Evolutionary conservation across 2,329 filamentous ascomycete species (phyloP).

Genomic region (Clonostachys rosea): DNA sequence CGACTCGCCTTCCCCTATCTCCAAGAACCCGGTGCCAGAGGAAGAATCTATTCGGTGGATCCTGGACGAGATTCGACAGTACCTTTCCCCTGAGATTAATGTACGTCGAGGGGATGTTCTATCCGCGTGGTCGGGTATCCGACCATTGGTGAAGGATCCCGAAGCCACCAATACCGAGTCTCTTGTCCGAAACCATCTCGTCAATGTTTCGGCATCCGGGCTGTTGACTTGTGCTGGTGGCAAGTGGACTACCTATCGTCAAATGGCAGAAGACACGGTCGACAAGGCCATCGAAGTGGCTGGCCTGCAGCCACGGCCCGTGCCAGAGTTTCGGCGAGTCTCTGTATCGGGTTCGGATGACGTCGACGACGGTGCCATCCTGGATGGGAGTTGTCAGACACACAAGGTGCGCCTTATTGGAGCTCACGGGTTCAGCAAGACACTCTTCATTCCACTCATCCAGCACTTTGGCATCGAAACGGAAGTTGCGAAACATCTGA

Average conservation of each 20-base stretch:
- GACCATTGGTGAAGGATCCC: conserved; percentile 80
- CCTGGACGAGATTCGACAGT: conserved; percentile 74
- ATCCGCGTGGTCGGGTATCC: conserved; percentile 84
- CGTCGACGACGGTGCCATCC: conserved; percentile 63
- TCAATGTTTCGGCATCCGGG: conserved; percentile 74
- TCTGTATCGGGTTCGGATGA: conserved; percentile 65
- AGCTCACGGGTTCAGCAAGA: conserved; percentile 81
- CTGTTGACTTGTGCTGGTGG: conserved; percentile 82
- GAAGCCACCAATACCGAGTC: conserved; percentile 83
- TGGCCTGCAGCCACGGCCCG: conserved; percentile 50
- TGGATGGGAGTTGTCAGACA: conserved; percentile 70
- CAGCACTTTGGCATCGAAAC: conserved; percentile 91
- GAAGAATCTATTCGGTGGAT: conserved; percentile 90
- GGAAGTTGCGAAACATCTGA: conserved; percentile 85
- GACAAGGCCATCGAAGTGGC: conserved; percentile 73
- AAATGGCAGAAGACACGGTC: conserved; percentile 89
- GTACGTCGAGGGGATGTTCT: conserved; percentile 84
- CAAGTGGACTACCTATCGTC: conserved; percentile 90
- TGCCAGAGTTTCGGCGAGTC: conserved; percentile 59
- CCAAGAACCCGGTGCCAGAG: conserved; percentile 68
- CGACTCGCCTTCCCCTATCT: conserved; percentile 68
- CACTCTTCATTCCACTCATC: conserved; percentile 91
- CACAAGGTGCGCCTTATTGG: conserved; percentile 78
- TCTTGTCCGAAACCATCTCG: conserved; percentile 80
- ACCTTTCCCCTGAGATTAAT: conserved; percentile 79